These are phyloP conservation scores for Phytophthora citrophthora DNA, from an alignment of 352 stramenopile genomes.

Conservation along the genomic window DNA sequence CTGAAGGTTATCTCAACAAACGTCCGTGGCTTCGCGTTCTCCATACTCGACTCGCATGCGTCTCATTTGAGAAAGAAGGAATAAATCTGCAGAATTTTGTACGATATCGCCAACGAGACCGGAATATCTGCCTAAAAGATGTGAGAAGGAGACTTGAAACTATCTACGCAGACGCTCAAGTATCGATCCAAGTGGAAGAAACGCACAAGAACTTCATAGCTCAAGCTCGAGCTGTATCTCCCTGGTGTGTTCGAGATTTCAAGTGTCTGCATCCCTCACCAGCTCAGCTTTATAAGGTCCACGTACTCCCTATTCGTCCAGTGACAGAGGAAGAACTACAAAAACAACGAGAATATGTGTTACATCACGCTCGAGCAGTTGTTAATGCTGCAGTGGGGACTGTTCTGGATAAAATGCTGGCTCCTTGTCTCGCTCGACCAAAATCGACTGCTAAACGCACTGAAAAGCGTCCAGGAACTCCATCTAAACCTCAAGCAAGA, in stretches of 20 bases:
- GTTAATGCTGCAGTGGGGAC: constrained; percentile 42
- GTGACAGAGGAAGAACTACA: constrained; percentile 57
- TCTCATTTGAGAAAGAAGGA: constrained; percentile 64
- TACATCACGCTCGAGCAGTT: constrained; percentile 32
- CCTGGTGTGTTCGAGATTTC: constrained; percentile 64
- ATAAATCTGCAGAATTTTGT: constrained; percentile 54
- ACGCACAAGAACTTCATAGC: constrained; percentile 49
- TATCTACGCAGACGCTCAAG: constrained; percentile 46
- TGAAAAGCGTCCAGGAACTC: not conserved
- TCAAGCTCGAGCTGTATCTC: constrained; percentile 52
- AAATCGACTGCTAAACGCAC: constrained; percentile 17
- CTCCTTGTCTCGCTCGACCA: constrained; percentile 10
- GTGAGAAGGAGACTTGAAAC: constrained; percentile 25
- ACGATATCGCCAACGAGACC: constrained; percentile 54
- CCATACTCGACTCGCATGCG: constrained; percentile 59
- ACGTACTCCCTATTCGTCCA: constrained; percentile 49
- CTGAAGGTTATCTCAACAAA: constrained; percentile 53
- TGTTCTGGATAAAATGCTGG: constrained; percentile 46
- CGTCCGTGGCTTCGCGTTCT: constrained; percentile 62
- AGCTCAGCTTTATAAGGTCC: constrained; percentile 58
- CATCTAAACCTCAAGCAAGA: constrained; percentile 20
- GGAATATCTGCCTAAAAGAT: constrained; percentile 42
- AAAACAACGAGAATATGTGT: constrained; percentile 29
- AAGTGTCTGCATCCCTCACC: constrained; percentile 52
- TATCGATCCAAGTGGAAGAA: constrained; percentile 41